These are phyloP conservation scores for Didymosphaeria variabile DNA, from an alignment of 2,329 filamentous ascomycete species.

Conservation along the genomic window DNA sequence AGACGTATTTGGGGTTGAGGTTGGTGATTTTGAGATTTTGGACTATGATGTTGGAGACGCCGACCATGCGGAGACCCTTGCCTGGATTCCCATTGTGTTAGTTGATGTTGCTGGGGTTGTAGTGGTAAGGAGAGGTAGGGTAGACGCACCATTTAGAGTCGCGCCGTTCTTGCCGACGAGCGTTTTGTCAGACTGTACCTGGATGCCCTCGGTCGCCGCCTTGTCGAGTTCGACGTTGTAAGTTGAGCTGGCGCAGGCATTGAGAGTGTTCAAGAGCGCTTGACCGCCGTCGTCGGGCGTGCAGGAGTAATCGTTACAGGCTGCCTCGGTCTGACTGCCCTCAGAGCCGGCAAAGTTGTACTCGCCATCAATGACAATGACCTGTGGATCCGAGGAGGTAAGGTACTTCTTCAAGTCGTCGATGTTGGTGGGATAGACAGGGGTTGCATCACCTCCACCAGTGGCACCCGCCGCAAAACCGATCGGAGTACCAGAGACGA, in stretches of 20 bases:
- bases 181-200: constrained; percentile 47
- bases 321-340: constrained; percentile 27
- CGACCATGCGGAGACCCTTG: constrained; percentile 50
- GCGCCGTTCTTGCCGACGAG: constrained; percentile 51
- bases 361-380: constrained; percentile 47
- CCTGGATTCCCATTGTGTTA: not conserved
- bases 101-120: not conserved
- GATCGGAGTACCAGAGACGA: not conserved
- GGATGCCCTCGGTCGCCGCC: not conserved
- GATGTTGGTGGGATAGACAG: constrained; percentile 22
- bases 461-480: constrained; percentile 23
- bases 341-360: constrained; percentile 33
- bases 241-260: not conserved
- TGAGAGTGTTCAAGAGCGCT: not conserved
- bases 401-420: constrained; percentile 31
- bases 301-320: constrained; percentile 18
- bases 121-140: not conserved
- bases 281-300: not conserved
- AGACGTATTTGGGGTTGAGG: constrained; percentile 49
- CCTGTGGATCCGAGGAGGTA: constrained; percentile 40
- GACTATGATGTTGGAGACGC: constrained; percentile 45
- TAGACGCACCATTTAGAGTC: constrained; percentile 44
- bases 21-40: constrained; percentile 51
- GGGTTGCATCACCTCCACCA: constrained; percentile 22
- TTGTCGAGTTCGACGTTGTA: not conserved